Percentiles rank a stretch among this genome's conserved stretches.
These are phyloP conservation scores for Neopestalotiopsis rosae DNA, from an alignment of 2,329 filamentous ascomycete genomes.

Conservation along the genomic window DNA sequence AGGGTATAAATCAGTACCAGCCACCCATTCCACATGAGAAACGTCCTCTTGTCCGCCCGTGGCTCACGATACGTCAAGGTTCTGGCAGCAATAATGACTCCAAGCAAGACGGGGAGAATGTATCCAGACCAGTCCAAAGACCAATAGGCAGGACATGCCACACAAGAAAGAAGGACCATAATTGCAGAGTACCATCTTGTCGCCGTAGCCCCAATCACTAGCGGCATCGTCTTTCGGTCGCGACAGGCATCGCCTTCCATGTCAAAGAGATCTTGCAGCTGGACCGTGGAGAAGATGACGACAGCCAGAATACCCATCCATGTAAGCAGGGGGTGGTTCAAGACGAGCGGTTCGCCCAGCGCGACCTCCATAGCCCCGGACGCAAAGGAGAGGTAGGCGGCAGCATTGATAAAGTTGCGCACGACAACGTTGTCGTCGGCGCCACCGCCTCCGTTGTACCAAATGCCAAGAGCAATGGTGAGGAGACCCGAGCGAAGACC, in stretches of 20 bases:
- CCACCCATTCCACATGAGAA: neutral
- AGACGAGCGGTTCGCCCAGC: neutral
- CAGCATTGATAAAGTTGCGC: conserved; percentile 5
- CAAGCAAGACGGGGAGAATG: neutral
- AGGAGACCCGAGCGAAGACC: neutral
- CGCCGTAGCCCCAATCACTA: neutral
- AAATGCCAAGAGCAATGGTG: neutral
- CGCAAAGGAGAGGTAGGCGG: neutral
- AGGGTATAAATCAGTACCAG: neutral
- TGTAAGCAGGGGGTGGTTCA: neutral
- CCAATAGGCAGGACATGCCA: neutral
- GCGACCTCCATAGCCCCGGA: neutral
- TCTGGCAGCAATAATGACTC: neutral
- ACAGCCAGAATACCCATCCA: neutral
- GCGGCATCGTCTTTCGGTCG: neutral
- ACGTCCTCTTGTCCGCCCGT: neutral
- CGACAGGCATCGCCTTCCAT: neutral
- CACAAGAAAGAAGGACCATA: neutral
- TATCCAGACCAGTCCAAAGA: neutral
- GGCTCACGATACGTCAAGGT: neutral
- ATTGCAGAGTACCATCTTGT: neutral
- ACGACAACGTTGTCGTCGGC: neutral
- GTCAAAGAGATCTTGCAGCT: neutral
- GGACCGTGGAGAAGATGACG: neutral
- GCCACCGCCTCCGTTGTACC: neutral